Percentiles rank a stretch among this genome's conserved stretches.
These are phyloP conservation scores for Cucumis sativus DNA, from an alignment of 306 rosid genomes.

Conservation along the genomic window Cucumber_9930_V3 NC_026655.2:27252501-27253000, in stretches of 20 bases:
- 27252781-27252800: conserved; percentile 13
- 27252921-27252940: neutral
- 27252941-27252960: neutral
- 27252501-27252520: conserved; percentile 16
- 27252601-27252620: conserved; percentile 8
- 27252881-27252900: conserved; percentile 19
- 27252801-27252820: neutral
- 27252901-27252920: conserved; percentile 34
- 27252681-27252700: conserved; percentile 19
- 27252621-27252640: conserved; percentile 9
- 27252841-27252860: neutral
- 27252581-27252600: conserved; percentile 18
- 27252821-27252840: neutral
- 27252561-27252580: conserved; percentile 10
- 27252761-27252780: conserved; percentile 17
- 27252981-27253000: conserved; percentile 19
- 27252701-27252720: conserved; percentile 10
- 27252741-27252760: conserved; percentile 13
- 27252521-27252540: conserved; percentile 24
- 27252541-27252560: conserved; percentile 10
- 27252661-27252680: conserved; percentile 17
- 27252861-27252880: conserved; percentile 34
- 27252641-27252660: conserved; percentile 15
- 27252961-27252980: neutral
- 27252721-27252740: conserved; percentile 4